Base-by-base conservation (phyloP, 345 rosid species). In the Gossypium sturtianum region DNA sequence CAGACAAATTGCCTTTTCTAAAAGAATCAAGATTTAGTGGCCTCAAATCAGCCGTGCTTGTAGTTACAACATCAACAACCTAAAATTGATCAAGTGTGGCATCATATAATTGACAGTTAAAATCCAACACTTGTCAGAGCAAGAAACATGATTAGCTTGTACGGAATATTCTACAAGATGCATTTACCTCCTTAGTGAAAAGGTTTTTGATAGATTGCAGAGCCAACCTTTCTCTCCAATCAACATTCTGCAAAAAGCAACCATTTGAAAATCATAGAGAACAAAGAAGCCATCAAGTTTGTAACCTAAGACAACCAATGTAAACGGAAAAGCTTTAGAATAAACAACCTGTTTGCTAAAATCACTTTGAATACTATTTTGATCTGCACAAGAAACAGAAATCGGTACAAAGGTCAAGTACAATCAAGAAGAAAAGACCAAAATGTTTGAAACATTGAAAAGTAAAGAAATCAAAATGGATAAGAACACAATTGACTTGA, bases 211-310 rank as follows among this genome's bases (percentile, higher is more conserved):
- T 75, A 76, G 86, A 85, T 77, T 88, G 87, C 83, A 88, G 59
- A 12, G 93, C 91, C 73, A 90, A 82, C 74, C 84, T 91, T 72
- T 95, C 96, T 79, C 98, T 90, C 99, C 97, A 95, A 85, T 87
- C 88, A 78, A 86, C 77, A 63, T 74, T 87, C 98, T 93, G 85
- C 83, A 84, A 22, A 51, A 73, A 9, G n/a, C 70, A 78, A 78
- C 68, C 76, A 69, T 63, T 75, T 70, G 5, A 53, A 43, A 56
- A 38, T 49, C 11, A 57, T 2, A 22, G 15, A 22, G 62, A 19
- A 77, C 8, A 68, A 75, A 4, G 58, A 72, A 69, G 74, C 70
- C 23, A 27, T 41, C 29, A 53, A 71, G 73, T 44, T 43, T 7
- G 34, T 2, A 16, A 43, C 65, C 53, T 3, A 72, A 60, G 22